Evolutionary conservation across 2,329 filamentous ascomycete genomes (phyloP).

Genomic region (Aotearoamyces nothofagi): DNA sequence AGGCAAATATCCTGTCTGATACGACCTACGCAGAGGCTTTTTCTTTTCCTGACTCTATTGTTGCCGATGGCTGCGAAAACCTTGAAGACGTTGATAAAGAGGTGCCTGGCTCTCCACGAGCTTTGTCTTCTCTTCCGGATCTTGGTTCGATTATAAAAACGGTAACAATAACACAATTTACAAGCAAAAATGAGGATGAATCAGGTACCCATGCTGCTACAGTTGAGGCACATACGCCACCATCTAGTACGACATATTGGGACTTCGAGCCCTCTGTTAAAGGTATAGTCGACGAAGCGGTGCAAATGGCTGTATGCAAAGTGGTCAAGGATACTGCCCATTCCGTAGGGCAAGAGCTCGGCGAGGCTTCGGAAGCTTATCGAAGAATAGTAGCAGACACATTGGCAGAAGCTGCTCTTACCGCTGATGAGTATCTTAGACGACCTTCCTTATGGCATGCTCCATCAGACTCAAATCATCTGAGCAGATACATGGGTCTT

Average conservation of each 20-base stretch:
- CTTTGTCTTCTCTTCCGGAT: not conserved
- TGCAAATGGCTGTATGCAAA: conserved; percentile 12
- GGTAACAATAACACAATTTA: too few species aligned
- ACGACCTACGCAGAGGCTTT: too few species aligned
- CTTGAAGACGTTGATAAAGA: not conserved
- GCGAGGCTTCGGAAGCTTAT: conserved; percentile 11
- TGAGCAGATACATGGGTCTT: not conserved
- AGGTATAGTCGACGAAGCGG: conserved; percentile 13
- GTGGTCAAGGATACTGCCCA: conserved; percentile 9
- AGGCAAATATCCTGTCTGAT: too few species aligned
- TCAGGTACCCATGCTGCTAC: not conserved
- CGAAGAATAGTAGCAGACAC: conserved; percentile 12
- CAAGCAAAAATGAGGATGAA: too few species aligned
- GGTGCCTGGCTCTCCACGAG: not conserved
- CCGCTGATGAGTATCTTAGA: conserved; percentile 13
- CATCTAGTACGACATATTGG: conserved; percentile 13
- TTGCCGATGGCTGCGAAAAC: not conserved
- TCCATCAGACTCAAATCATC: not conserved
- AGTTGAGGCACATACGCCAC: not conserved
- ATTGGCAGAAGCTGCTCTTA: conserved; percentile 10
- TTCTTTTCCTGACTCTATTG: too few species aligned
- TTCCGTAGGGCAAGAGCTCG: conserved; percentile 7
- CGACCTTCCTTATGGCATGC: conserved; percentile 9
- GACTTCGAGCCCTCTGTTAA: conserved; percentile 14
- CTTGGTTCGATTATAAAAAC: too few species aligned